Evolutionary conservation across 2,329 filamentous ascomycete species (phyloP).

Genomic region (Emmonsiellopsis sp.): DNA sequence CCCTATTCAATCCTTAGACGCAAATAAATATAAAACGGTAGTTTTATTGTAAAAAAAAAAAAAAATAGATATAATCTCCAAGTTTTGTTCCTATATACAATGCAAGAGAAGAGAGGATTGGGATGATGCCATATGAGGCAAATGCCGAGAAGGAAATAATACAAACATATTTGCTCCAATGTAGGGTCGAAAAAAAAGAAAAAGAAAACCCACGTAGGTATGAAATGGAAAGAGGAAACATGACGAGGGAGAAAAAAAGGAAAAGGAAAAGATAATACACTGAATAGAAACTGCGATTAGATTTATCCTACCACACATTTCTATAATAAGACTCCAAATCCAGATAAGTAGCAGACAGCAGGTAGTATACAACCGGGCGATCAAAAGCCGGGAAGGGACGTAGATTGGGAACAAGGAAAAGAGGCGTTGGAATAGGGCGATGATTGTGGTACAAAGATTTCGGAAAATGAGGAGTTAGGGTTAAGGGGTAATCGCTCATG

Average conservation of each 20-base stretch:
- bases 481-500: not conserved
- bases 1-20: too few species aligned
- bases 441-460: not conserved
- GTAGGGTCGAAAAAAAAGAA: not conserved
- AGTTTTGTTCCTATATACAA: conserved; percentile 6
- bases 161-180: conserved; percentile 3
- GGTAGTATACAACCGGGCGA: conserved; percentile 10
- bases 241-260: not conserved
- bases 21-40: not conserved
- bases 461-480: not conserved
- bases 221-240: too few species aligned
- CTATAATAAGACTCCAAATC: conserved; percentile 3
- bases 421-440: conserved; percentile 2
- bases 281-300: not conserved
- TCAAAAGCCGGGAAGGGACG: conserved; percentile 2
- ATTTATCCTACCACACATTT: conserved; percentile 1
- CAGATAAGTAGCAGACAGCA: conserved; percentile 6
- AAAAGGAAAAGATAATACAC: not conserved
- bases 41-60: not conserved
- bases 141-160: not conserved
- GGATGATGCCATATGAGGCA: not conserved
- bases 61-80: not conserved
- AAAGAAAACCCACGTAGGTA: not conserved
- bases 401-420: conserved; percentile 3
- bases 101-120: conserved; percentile 8